Conservation (phyloP, 2,329 filamentous ascomycete genomes). For the Exophiala spinifera region DNA sequence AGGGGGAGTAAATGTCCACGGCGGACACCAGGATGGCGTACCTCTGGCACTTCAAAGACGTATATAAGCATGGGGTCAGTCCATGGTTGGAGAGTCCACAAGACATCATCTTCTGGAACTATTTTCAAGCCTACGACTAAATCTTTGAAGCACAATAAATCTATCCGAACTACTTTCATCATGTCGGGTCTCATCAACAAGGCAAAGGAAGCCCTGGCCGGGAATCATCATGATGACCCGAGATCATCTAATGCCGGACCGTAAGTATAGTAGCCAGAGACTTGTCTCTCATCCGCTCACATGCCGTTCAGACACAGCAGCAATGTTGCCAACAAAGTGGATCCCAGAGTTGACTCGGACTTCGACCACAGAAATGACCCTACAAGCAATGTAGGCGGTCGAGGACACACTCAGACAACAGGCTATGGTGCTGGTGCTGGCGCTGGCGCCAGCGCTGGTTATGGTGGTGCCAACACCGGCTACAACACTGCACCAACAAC, state of each 20-base stretch:
- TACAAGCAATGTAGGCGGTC: conserved; percentile 15
- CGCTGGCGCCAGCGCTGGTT: conserved; percentile 12
- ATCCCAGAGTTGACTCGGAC: conserved; percentile 39
- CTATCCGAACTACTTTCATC: conserved; percentile 23
- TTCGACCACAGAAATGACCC: conserved; percentile 21
- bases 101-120: too few relatives aligned
- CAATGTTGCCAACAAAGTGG: conserved; percentile 44
- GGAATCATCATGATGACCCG: conserved; percentile 26
- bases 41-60: neutral
- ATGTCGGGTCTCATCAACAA: conserved; percentile 50
- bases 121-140: neutral
- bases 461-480: too few relatives aligned
- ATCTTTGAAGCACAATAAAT: too few relatives aligned
- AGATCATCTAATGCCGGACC: conserved; percentile 21
- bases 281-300: neutral
- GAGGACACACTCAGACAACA: conserved; percentile 14
- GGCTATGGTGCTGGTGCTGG: conserved; percentile 10
- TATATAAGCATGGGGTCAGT: neutral
- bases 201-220: conserved; percentile 46
- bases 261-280: neutral
- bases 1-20: too few relatives aligned
- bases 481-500: too few relatives aligned
- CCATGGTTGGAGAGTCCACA: too few relatives aligned
- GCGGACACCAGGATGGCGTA: too few relatives aligned
- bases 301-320: conserved; percentile 36